These are phyloP conservation scores for Usnea hakonensis DNA, from an alignment of 495 filamentous ascomycete genomes.

Conservation along the genomic window DNA sequence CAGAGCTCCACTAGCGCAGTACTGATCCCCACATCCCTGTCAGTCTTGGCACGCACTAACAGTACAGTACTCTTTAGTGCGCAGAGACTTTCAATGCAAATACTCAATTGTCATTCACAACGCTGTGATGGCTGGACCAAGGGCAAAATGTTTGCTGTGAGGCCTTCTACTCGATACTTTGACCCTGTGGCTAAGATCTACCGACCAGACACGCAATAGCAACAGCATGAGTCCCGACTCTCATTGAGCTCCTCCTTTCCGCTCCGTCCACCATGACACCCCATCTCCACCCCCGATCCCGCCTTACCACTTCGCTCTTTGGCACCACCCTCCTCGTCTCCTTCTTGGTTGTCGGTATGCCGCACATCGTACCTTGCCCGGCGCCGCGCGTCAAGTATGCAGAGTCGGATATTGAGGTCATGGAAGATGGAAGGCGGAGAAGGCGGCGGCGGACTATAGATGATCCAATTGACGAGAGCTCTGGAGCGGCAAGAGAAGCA, in stretches of 20 bases:
- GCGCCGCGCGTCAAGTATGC: conserved; percentile 66
- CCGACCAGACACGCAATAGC: background rate
- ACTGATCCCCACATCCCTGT: conserved; percentile 4
- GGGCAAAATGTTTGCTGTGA: background rate
- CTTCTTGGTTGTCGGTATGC: conserved; percentile 84
- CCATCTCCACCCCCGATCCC: conserved; percentile 85
- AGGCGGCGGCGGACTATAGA: conserved; percentile 8
- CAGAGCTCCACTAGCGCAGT: conserved; percentile 1
- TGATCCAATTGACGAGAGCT: conserved; percentile 32
- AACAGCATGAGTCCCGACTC: background rate
- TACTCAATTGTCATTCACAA: background rate
- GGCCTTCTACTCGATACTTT: background rate
- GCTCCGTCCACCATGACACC: conserved; percentile 57
- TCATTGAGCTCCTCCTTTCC: background rate
- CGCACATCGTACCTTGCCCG: conserved; percentile 90
- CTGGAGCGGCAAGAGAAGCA: conserved; percentile 30
- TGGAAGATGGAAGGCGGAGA: conserved; percentile 39
- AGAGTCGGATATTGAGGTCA: conserved; percentile 54
- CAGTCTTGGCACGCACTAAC: background rate
- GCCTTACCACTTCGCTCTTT: conserved; percentile 86
- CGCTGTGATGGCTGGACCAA: background rate
- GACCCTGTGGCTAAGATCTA: background rate
- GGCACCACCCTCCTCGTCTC: conserved; percentile 85
- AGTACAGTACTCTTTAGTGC: background rate
- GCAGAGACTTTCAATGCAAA: background rate